Conservation (phyloP, 2,329 filamentous ascomycete genomes). For the Penicillium aurantiogriseum region DNA sequence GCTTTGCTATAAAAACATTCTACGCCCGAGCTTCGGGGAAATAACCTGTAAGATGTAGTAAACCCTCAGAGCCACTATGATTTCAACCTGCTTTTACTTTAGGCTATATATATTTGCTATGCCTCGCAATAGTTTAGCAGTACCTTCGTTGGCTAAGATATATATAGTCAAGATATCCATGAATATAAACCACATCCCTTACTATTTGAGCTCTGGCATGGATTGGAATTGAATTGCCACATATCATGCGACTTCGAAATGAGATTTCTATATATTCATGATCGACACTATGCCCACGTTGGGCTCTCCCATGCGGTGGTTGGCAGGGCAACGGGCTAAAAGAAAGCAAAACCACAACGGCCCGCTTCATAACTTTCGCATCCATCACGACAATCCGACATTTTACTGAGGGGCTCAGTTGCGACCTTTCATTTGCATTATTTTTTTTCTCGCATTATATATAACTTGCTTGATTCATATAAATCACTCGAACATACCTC, state of each 20-base stretch:
- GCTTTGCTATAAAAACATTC: background rate
- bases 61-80: no score
- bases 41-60: background rate
- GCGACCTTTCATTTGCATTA: background rate
- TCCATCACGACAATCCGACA: constrained; percentile 6
- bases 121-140: background rate
- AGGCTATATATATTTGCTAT: background rate
- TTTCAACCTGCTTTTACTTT: background rate
- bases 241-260: background rate
- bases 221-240: no score
- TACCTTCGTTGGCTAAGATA: background rate
- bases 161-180: background rate
- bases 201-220: background rate
- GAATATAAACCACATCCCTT: no score
- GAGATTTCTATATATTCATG: background rate
- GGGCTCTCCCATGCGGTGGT: background rate
- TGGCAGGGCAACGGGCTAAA: constrained; percentile 12
- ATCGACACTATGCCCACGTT: background rate
- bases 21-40: no score
- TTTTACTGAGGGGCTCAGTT: background rate
- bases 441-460: background rate
- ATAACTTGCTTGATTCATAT: background rate
- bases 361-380: constrained; percentile 7
- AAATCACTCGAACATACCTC: background rate
- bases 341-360: constrained; percentile 6